Evolutionary conservation across 2,329 filamentous ascomycete species (phyloP).

Genomic region (Penicillium brevicompactum): DNA sequence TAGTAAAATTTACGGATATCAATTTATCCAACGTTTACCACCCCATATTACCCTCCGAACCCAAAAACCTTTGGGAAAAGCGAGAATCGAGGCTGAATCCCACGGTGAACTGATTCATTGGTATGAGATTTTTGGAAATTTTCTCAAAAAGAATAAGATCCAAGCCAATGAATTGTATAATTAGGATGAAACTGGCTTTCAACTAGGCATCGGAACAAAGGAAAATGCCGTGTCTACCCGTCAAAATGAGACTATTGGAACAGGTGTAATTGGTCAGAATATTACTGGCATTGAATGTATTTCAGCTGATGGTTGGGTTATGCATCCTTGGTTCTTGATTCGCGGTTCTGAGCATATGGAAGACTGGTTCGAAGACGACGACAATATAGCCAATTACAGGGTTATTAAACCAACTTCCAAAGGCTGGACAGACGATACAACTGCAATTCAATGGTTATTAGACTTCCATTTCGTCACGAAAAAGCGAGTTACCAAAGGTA

Average conservation of each 20-base stretch:
- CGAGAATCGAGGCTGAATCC: slow-evolving; percentile 1
- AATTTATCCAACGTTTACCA: background rate
- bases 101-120: background rate
- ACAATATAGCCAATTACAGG: background rate
- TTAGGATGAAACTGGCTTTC: background rate
- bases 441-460: too few species aligned
- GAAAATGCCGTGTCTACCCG: background rate
- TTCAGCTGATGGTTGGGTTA: background rate
- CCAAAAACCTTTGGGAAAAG: slow-evolving; percentile 3
- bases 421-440: too few species aligned
- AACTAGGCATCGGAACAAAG: background rate
- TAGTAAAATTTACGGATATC: too few species aligned
- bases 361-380: background rate
- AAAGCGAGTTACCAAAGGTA: too few species aligned
- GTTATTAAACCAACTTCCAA: background rate
- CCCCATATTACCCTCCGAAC: background rate
- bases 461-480: too few species aligned
- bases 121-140: background rate
- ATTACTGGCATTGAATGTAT: too few species aligned
- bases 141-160: background rate
- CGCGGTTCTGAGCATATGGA: background rate
- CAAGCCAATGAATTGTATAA: background rate
- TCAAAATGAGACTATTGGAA: background rate
- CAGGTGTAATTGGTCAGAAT: background rate
- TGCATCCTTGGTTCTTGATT: background rate